Percentiles rank a stretch among this genome's conserved stretches.
Evolutionary conservation across 352 stramenopile genomes (phyloP).

Genomic region (Globisporangium polare): DNA sequence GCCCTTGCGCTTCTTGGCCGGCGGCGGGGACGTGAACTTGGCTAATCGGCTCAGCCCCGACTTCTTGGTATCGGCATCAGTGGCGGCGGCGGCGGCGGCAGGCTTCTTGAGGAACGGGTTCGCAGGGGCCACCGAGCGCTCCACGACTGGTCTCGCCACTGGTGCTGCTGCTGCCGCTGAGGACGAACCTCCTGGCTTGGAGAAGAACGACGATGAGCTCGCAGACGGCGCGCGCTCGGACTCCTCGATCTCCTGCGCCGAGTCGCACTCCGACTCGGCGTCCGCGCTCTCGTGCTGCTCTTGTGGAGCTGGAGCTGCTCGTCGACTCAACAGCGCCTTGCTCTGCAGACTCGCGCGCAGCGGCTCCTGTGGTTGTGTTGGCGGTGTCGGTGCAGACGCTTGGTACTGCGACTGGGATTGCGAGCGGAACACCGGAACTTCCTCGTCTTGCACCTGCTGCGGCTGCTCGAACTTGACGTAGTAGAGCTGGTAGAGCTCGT

Average conservation of each 20-base stretch:
- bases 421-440: not conserved
- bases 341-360: slow-evolving; percentile 12
- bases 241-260: slow-evolving; percentile 2
- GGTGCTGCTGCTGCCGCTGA: not conserved
- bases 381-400: not conserved
- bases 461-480: slow-evolving; percentile 50
- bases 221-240: not conserved
- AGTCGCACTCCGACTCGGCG: slow-evolving; percentile 1
- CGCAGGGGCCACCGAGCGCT: slow-evolving; percentile 48
- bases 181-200: not conserved
- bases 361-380: not conserved
- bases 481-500: slow-evolving; percentile 72
- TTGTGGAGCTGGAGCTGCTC: not conserved
- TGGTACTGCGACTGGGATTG: slow-evolving; percentile 1
- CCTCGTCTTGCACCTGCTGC: slow-evolving; percentile 14
- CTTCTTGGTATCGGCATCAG: slow-evolving; percentile 23
- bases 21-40: slow-evolving; percentile 53
- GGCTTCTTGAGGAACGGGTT: slow-evolving; percentile 79
- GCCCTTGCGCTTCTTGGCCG: slow-evolving; percentile 27
- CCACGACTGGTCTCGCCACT: slow-evolving; percentile 8
- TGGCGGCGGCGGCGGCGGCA: slow-evolving; percentile 9
- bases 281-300: not conserved
- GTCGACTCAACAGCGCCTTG: slow-evolving; percentile 17
- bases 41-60: slow-evolving; percentile 54
- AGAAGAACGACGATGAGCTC: slow-evolving; percentile 14